Conservation (phyloP, 768 basidiomycete genomes). For the Bullera alba region DNA sequence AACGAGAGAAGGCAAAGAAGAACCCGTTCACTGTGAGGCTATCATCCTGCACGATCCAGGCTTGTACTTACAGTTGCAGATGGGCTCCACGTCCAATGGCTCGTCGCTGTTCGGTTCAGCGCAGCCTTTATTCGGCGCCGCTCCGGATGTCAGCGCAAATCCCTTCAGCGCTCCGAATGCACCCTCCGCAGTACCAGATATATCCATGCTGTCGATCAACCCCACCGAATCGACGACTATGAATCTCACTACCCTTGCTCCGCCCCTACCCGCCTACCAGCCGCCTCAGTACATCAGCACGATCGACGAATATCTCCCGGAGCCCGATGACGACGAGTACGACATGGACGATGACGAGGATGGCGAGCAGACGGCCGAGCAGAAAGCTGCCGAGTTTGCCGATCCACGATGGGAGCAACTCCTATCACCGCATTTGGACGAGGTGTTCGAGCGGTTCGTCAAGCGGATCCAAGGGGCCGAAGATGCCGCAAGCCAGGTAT, state of each 20-base stretch:
- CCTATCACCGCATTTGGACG: constrained; percentile 63
- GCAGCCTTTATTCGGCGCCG: constrained; percentile 18
- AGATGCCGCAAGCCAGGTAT: constrained; percentile 56
- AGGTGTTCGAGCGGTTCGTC: constrained; percentile 77
- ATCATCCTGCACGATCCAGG: background rate
- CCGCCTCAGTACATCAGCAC: constrained; percentile 43
- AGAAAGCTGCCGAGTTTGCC: constrained; percentile 39
- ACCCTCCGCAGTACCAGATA: constrained; percentile 11
- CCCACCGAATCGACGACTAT: constrained; percentile 5
- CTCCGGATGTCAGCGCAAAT: constrained; percentile 3
- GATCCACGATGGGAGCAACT: constrained; percentile 50
- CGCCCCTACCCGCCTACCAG: constrained; percentile 42
- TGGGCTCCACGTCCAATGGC: constrained; percentile 4
- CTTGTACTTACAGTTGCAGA: background rate
- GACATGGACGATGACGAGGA: constrained; percentile 46
- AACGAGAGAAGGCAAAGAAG: constrained; percentile 31
- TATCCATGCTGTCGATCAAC: constrained; percentile 16
- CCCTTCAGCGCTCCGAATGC: background rate
- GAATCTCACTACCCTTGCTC: constrained; percentile 17
- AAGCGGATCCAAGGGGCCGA: constrained; percentile 66
- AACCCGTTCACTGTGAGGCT: constrained; percentile 42
- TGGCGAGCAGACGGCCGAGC: constrained; percentile 49
- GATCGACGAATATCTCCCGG: constrained; percentile 40
- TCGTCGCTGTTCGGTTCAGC: constrained; percentile 28
- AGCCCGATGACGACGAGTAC: constrained; percentile 24